Evolutionary conservation across 495 filamentous ascomycete species (phyloP), one percentile per base, ranked within the genome.

Genomic region (Wilcoxina mikolae): DNA sequence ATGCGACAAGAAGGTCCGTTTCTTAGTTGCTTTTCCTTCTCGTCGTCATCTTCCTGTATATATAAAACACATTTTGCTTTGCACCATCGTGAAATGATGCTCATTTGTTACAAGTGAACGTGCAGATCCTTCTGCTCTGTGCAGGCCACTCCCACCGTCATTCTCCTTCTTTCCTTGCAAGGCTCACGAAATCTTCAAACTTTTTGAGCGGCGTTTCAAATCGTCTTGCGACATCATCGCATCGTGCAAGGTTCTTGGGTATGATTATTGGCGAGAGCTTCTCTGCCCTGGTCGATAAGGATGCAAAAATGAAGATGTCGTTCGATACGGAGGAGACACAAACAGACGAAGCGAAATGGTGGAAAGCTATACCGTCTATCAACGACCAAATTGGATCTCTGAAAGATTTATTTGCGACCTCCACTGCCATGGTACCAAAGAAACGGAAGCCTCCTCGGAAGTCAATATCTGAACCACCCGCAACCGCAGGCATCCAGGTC

Each of bases 241-340:
- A 72, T 12, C 75, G 80, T 53, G 81, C 85, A 49, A 78, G 91
- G 3, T 84, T 89, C 53, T 73, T 99, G 3, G 93, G 91, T 0
- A 95, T 99, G 84, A 72, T 85, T 3, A 78, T 95, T 42, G 91
- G 84, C 1, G 87, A 83, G 46, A 78, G 80, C 0, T 76, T 96
- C 12, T 95, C 88, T 0, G 72, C 76, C 18, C 73, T 99, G 1
- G 78, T 91, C 3, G 87, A 96, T 61, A 78, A 80, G 56, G 76
- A 77, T 23, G 82, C 73, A 0, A 73, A 76, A 26, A 83, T 81
- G 50, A 74, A 72, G 51, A 80, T 96, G 67, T 78, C 80, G 51
- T 96, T 99, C 62, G 78, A 84, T n/a, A 72, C 85, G 56, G 85
- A 91, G 54, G 89, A 89, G 56, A 80, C 81, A 65, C 72, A 77